Evolutionary conservation across 805 yeast genomes (phyloP).

Genomic region (Teunomyces lycoperdinae): DNA sequence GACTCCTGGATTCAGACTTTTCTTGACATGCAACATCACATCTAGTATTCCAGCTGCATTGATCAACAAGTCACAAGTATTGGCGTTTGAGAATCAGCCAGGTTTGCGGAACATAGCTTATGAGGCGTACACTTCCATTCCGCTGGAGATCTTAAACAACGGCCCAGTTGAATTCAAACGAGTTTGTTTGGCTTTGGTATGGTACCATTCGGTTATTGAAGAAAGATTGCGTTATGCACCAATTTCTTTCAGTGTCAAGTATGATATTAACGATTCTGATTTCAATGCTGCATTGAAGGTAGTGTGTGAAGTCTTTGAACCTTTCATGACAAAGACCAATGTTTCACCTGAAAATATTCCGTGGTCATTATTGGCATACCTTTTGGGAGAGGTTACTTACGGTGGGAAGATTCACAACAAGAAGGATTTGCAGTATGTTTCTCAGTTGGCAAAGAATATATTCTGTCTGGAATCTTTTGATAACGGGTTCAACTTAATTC

Average conservation of each 20-base stretch:
- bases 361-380: constrained; percentile 49
- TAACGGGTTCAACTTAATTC: constrained; percentile 40
- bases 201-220: constrained; percentile 67
- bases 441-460: constrained; percentile 30
- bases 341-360: constrained; percentile 34
- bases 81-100: constrained; percentile 60
- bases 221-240: constrained; percentile 62
- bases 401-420: constrained; percentile 59
- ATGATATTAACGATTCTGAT: constrained; percentile 78
- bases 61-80: constrained; percentile 50
- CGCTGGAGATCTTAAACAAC: constrained; percentile 12
- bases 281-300: constrained; percentile 47
- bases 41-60: constrained; percentile 55
- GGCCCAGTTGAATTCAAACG: constrained; percentile 45
- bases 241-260: constrained; percentile 54
- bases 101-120: constrained; percentile 52
- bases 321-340: constrained; percentile 5
- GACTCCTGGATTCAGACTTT: constrained; percentile 46
- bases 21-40: constrained; percentile 59
- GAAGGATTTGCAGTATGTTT: constrained; percentile 39
- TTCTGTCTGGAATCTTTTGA: constrained; percentile 43
- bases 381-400: constrained; percentile 56
- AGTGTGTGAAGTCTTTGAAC: constrained; percentile 40
- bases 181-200: constrained; percentile 53
- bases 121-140: constrained; percentile 31